Evolutionary conservation across 768 basidiomycete genomes (phyloP).

Genomic region (Termitomyces sp.): DNA sequence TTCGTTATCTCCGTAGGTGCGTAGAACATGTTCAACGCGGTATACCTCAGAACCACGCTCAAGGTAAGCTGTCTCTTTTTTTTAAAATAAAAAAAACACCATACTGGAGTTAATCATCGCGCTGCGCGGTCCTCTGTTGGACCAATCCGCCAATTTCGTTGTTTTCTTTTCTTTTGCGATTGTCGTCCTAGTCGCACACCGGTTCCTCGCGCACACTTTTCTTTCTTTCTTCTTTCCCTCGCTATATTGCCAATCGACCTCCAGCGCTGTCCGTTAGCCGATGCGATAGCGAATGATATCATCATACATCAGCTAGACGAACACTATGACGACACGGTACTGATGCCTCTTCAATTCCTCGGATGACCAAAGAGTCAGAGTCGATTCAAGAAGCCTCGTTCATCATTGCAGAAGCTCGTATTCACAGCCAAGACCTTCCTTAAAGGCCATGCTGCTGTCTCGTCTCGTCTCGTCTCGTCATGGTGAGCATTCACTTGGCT

Average conservation of each 20-base stretch:
- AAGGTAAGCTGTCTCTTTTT: too few relatives aligned
- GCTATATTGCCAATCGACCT: constrained; percentile 95
- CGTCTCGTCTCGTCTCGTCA: constrained; percentile 74
- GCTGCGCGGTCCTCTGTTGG: too few relatives aligned
- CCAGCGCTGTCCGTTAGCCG: constrained; percentile 46
- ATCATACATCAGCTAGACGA: constrained; percentile 69
- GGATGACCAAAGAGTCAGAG: constrained; percentile 19
- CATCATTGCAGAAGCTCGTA: constrained; percentile 39
- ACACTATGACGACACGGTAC: constrained; percentile 68
- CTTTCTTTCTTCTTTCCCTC: constrained; percentile 90
- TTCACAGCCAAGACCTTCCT: constrained; percentile 38
- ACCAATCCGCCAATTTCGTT: constrained; percentile 87
- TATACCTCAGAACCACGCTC: too few relatives aligned
- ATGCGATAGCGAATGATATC: constrained; percentile 7
- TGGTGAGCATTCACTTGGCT: constrained; percentile 40
- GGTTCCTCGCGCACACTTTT: constrained; percentile 99
- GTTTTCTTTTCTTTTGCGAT: constrained; percentile 92
- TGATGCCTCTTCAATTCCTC: constrained; percentile 37
- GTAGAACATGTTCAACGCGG: too few relatives aligned
- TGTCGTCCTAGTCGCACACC: constrained; percentile 92
- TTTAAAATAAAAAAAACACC: too few relatives aligned
- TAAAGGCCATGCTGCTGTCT: constrained; percentile 64
- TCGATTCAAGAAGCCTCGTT: constrained; percentile 32
- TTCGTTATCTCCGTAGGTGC: too few relatives aligned
- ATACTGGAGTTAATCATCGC: too few relatives aligned